These are phyloP conservation scores for Chondrus crispus DNA, from an alignment of 23 red algal genomes.

Conservation along the genomic window DNA sequence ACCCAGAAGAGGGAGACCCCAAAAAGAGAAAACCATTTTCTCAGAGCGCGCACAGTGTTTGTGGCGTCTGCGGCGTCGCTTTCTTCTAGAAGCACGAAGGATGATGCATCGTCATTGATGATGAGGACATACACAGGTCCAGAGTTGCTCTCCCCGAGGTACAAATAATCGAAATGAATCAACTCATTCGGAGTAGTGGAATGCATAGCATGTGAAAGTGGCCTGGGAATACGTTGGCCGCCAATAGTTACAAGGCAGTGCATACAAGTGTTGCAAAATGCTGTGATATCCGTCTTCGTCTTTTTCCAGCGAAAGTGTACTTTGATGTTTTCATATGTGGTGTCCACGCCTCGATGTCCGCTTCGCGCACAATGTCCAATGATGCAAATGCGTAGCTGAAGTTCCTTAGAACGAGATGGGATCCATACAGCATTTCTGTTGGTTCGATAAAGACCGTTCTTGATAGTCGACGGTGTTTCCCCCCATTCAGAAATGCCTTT, in stretches of 20 bases:
- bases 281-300: not conserved
- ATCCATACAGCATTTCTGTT: not conserved
- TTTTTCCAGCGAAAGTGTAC: not conserved
- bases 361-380: not conserved
- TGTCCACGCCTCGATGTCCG: not conserved
- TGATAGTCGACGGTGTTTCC: not conserved
- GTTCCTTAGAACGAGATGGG: not conserved
- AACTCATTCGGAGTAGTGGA: not conserved
- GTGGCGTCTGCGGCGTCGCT: not conserved
- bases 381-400: not conserved
- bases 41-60: not conserved
- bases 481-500: not conserved
- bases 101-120: not conserved
- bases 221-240: not conserved
- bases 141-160: not conserved
- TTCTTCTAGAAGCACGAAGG: not conserved
- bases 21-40: not conserved
- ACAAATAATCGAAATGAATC: constrained; percentile 27
- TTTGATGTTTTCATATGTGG: not conserved
- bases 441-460: not conserved
- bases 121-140: not conserved
- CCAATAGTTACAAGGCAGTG: not conserved
- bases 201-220: not conserved
- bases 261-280: not conserved
- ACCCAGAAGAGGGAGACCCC: not conserved